Conservation (phyloP, 2,329 filamentous ascomycete genomes). For the Rhexocercosporidium sp. region DNA sequence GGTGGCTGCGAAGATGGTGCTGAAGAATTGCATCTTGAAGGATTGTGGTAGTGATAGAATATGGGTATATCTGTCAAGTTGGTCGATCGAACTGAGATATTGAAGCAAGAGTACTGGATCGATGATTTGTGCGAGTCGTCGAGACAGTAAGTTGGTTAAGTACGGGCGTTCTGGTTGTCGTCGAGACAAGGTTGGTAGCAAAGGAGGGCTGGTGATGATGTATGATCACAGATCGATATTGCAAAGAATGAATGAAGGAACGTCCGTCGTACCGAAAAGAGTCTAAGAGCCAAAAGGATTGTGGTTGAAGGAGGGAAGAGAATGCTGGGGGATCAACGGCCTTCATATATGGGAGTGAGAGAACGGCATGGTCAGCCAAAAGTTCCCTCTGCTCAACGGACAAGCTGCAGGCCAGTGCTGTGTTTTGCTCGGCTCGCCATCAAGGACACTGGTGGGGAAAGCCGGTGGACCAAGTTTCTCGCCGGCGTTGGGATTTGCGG, state of each 20-base stretch:
- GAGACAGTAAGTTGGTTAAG: constrained; percentile 19
- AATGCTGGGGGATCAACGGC: neutral
- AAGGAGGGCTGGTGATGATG: constrained; percentile 31
- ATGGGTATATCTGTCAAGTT: constrained; percentile 32
- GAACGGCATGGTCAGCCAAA: neutral
- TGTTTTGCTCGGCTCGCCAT: neutral
- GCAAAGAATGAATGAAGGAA: constrained; percentile 34
- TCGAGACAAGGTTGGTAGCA: constrained; percentile 32
- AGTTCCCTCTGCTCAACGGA: neutral
- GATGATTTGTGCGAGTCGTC: constrained; percentile 29
- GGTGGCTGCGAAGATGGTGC: constrained; percentile 45
- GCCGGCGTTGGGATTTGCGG: constrained; percentile 10
- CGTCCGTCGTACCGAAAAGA: constrained; percentile 25
- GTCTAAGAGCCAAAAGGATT: constrained; percentile 29
- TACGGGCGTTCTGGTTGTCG: constrained; percentile 25
- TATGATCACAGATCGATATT: constrained; percentile 37
- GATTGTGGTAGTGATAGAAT: constrained; percentile 34
- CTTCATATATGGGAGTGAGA: neutral
- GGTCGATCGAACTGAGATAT: constrained; percentile 30
- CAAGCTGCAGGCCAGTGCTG: constrained; percentile 1
- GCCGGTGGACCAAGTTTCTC: neutral
- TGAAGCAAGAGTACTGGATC: constrained; percentile 19
- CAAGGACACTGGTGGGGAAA: constrained; percentile 6
- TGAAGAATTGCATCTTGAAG: constrained; percentile 60
- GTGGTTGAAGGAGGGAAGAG: constrained; percentile 21